Evolutionary conservation across 169 alveolate genomes (phyloP), one percentile per base, ranked within the genome.

Genomic region (Plasmodium vinckei): DNA sequence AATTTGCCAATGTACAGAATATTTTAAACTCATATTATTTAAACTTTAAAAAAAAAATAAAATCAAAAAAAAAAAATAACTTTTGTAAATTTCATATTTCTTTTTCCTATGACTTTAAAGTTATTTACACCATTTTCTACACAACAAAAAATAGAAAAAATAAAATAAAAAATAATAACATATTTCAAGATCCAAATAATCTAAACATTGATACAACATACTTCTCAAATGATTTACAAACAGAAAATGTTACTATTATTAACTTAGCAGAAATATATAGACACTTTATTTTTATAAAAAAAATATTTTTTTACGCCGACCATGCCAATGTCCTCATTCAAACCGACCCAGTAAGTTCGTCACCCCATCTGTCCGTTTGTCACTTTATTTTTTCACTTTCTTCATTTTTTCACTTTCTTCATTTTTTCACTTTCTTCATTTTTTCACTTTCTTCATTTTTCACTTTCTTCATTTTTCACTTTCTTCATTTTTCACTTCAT

Each of bases 81-180:
- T 75, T 75, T 54, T 75, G 88, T 42, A 69, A 75, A 63, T 75
- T 75, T 9, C 49, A n/a, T 17, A 17, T 75, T 25, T 33, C 88
- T 15, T 75, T 75, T 67, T 63, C 88, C 9, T 46, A 49, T 49
- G 68, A 75, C 17, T 75, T 75, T 54, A 75, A 75, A 75, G 61
- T 75, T 12, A 15, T 75, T 23, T 75, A 75, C 15, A 44, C 73
- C 4, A 17, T 75, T 33, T 53, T 75, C 47, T 75, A 75, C 53
- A 63, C 88, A 3, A 63, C 88, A 6, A 75, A 65, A 57, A 49
- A 57, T n/a, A 63, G 44, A 49, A 21, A 39, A 1, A 63, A 39
- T n/a, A 19, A 63, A 33, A 51, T 19, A 2, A 59, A 15, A 60
- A 9, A n/a, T 1, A 19, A 15, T 13, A 73, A 60, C 1, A 23